phyloP scores from a whole-genome alignment of 2,329 filamentous ascomycete genomes.

The Colletotrichum endophyticum region DNA sequence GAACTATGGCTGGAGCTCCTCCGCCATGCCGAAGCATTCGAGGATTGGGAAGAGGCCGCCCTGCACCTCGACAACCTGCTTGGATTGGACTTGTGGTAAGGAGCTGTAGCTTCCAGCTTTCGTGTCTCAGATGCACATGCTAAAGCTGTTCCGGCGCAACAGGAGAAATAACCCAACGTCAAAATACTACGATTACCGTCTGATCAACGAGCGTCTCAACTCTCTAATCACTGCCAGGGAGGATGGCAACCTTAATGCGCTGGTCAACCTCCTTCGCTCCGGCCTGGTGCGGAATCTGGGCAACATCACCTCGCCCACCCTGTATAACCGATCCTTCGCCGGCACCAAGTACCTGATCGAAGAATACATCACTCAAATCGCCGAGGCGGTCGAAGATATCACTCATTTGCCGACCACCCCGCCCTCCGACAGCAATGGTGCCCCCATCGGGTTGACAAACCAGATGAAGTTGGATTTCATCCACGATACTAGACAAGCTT shows the following conservation, averaged over 20 bases:
- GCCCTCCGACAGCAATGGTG: constrained; percentile 37
- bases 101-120: not conserved
- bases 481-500: constrained; percentile 86
- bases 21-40: constrained; percentile 71
- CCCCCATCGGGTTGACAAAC: constrained; percentile 57
- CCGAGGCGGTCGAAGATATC: constrained; percentile 81
- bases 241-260: constrained; percentile 72
- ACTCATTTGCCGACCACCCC: constrained; percentile 66
- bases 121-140: constrained; percentile 16
- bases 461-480: constrained; percentile 86
- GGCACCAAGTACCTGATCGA: constrained; percentile 92
- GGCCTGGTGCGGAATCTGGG: constrained; percentile 85
- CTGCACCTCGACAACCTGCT: constrained; percentile 81
- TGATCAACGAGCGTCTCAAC: constrained; percentile 79
- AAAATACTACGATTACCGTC: constrained; percentile 83
- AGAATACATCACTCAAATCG: constrained; percentile 85
- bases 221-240: constrained; percentile 73
- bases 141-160: constrained; percentile 3
- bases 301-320: constrained; percentile 80
- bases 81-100: constrained; percentile 80
- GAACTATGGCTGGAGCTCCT: constrained; percentile 71
- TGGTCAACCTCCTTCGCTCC: constrained; percentile 82
- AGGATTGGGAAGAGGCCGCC: constrained; percentile 88
- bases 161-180: constrained; percentile 85
- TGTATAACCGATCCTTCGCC: constrained; percentile 85